phyloP scores from a whole-genome alignment of 352 stramenopile genomes.

The Hyaloperonospora brassicae region DNA sequence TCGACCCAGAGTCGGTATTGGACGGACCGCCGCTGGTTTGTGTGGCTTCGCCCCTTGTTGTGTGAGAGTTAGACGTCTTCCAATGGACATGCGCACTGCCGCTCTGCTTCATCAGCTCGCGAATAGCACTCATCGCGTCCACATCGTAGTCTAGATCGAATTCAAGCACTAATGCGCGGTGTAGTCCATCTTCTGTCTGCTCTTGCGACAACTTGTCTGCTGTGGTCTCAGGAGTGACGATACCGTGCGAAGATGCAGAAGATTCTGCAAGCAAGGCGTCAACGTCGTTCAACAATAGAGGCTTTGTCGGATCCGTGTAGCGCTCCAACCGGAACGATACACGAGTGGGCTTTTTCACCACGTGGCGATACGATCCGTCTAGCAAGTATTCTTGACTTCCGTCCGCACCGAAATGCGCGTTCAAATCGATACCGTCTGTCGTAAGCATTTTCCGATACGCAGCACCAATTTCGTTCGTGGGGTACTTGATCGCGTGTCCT shows the following conservation, averaged over 20 bases:
- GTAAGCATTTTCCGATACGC: constrained; percentile 46
- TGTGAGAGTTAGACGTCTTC: constrained; percentile 20
- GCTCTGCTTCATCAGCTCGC: constrained; percentile 91
- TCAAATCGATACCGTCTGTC: constrained; percentile 53
- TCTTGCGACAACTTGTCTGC: constrained; percentile 5
- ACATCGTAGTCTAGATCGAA: constrained; percentile 56
- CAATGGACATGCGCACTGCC: constrained; percentile 74
- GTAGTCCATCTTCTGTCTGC: constrained; percentile 5
- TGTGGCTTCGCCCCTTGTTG: constrained; percentile 1
- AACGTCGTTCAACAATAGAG: constrained; percentile 87
- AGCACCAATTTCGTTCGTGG: constrained; percentile 54
- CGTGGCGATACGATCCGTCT: constrained; percentile 84
- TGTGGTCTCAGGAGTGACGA: not conserved
- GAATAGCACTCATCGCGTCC: constrained; percentile 90
- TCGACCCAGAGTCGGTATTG: not conserved
- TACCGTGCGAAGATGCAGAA: constrained; percentile 3
- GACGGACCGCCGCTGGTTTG: constrained; percentile 6
- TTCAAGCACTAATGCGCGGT: constrained; percentile 44
- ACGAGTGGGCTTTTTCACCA: constrained; percentile 83
- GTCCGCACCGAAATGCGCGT: constrained; percentile 36
- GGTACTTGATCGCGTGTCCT: constrained; percentile 83
- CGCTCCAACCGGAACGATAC: constrained; percentile 77
- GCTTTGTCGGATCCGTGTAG: constrained; percentile 85
- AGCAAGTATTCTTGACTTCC: constrained; percentile 59
- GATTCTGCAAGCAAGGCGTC: constrained; percentile 34